These are phyloP conservation scores for Sutorius australiensis DNA, from an alignment of 768 basidiomycete genomes.

Conservation along the genomic window DNA sequence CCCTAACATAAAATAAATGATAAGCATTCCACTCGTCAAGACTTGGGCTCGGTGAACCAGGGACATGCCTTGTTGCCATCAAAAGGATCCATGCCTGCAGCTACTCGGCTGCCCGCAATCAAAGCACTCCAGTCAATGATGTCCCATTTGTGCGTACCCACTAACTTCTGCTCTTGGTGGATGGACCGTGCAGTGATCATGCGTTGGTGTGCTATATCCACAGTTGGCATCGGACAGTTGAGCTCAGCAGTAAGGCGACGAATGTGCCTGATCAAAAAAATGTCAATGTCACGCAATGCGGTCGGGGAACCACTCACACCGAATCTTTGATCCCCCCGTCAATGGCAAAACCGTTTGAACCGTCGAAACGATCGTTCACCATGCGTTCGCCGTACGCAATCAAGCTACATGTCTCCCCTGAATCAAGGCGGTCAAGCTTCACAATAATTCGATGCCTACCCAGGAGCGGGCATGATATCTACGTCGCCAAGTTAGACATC, in stretches of 20 bases:
- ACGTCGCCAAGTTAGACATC: slow-evolving; percentile 16
- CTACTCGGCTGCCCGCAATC: slow-evolving; percentile 71
- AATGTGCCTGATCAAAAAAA: slow-evolving; percentile 47
- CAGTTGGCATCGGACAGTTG: slow-evolving; percentile 65
- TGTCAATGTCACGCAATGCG: slow-evolving; percentile 3
- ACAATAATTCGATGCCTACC: slow-evolving; percentile 32
- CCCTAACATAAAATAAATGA: slow-evolving; percentile 11
- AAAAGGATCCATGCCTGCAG: slow-evolving; percentile 60
- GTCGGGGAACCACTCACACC: slow-evolving; percentile 36
- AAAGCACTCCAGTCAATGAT: slow-evolving; percentile 80
- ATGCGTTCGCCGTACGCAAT: slow-evolving; percentile 65
- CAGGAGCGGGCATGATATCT: slow-evolving; percentile 70
- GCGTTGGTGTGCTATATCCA: slow-evolving; percentile 73
- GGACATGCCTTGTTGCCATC: slow-evolving; percentile 31
- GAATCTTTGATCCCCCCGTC: slow-evolving; percentile 90
- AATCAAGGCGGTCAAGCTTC: neutral
- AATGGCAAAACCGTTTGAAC: slow-evolving; percentile 68
- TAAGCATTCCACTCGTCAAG: neutral
- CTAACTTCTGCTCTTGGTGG: slow-evolving; percentile 45
- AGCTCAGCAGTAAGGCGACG: slow-evolving; percentile 62
- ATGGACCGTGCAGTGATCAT: slow-evolving; percentile 75
- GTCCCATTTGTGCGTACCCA: slow-evolving; percentile 49
- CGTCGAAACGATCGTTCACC: slow-evolving; percentile 71
- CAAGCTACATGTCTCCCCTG: slow-evolving; percentile 34
- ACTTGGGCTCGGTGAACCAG: neutral